Base-by-base conservation (phyloP, 2,329 filamentous ascomycete species). In the Periconia sp. region DNA sequence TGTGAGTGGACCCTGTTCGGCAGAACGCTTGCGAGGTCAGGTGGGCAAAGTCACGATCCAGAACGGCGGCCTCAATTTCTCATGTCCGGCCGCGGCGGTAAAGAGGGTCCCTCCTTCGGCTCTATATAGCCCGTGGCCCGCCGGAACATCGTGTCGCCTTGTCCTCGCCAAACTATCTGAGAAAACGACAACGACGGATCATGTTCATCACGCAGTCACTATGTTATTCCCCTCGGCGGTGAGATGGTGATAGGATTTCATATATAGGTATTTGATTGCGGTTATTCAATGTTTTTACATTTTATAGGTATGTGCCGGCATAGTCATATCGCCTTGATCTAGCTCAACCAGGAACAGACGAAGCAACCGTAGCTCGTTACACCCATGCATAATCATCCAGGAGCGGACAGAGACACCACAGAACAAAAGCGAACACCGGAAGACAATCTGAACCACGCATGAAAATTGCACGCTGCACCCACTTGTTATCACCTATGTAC, bases 41-140 rank as follows among this genome's bases (percentile, higher is more conserved):
- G 59, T 61, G 65, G 56, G 39, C 46, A 29, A 25, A 22, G 42
- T 55, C 56, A 61, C 58, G 56, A 63, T 62, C 58, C 59, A 65
- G 55, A 50, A 52, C 51, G 30, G 48, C 46, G 46, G 49, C 52
- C 56, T 57, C 56, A 52, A 43, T 15, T 4, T 15, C n/a, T 21
- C 21, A 6, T 5, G 11, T n/a, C 11, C 25, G 11, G n/a, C n/a
- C n/a, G n/a, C n/a, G n/a, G n/a, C n/a, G n/a, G n/a, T n/a, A 31
- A 15, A 17, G 32, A 24, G 32, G 4, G 8, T 23, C 21, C 6
- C 32, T 35, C 19, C 21, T 22, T 15, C 16, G 13, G 15, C 18
- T 35, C 11, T 21, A 28, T 6, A 28, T 11, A 5, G 25, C 11
- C 5, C 15, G 25, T 28, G 25, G 25, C 25, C 25, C 5, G 5